These are phyloP conservation scores for Annulohypoxylon stygium DNA, from an alignment of 495 filamentous ascomycete species.

Conservation along the genomic window DNA sequence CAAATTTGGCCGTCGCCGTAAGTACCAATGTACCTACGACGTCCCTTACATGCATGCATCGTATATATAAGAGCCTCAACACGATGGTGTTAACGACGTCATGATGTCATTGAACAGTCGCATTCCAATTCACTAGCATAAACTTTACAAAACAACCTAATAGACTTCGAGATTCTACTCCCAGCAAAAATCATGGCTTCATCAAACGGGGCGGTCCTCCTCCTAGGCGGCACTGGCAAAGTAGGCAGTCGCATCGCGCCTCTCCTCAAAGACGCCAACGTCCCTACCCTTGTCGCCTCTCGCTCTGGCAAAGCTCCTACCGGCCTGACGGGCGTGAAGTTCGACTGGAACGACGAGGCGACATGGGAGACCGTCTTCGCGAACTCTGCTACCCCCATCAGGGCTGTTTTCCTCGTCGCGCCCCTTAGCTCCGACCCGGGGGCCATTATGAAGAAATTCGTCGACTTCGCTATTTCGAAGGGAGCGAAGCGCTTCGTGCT, in stretches of 20 bases:
- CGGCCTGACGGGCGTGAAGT: conserved; percentile 52
- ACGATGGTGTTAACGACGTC: not conserved
- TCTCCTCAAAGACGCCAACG: conserved; percentile 50
- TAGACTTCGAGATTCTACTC: not conserved
- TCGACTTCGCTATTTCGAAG: conserved; percentile 54
- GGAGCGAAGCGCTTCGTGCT: conserved; percentile 61
- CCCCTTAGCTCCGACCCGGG: conserved; percentile 46
- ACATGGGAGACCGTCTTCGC: conserved; percentile 56
- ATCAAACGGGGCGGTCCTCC: conserved; percentile 51
- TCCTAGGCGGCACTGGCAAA: conserved; percentile 65
- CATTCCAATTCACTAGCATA: not conserved
- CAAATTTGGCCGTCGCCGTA: not conserved
- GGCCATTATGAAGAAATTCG: conserved; percentile 53
- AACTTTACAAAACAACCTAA: not conserved
- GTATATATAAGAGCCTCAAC: not conserved
- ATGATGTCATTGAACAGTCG: not conserved
- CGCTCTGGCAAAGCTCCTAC: conserved; percentile 45
- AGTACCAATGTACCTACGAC: not conserved
- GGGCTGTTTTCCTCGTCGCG: conserved; percentile 57
- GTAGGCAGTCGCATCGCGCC: conserved; percentile 57
- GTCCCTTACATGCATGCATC: not conserved
- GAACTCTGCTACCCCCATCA: conserved; percentile 34
- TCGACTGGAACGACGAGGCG: conserved; percentile 62
- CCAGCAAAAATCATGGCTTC: conserved; percentile 28
- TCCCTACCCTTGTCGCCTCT: conserved; percentile 58